These are phyloP conservation scores for Podosphaera aphanis DNA, from an alignment of 2,329 filamentous ascomycete genomes.

Conservation along the genomic window DNA sequence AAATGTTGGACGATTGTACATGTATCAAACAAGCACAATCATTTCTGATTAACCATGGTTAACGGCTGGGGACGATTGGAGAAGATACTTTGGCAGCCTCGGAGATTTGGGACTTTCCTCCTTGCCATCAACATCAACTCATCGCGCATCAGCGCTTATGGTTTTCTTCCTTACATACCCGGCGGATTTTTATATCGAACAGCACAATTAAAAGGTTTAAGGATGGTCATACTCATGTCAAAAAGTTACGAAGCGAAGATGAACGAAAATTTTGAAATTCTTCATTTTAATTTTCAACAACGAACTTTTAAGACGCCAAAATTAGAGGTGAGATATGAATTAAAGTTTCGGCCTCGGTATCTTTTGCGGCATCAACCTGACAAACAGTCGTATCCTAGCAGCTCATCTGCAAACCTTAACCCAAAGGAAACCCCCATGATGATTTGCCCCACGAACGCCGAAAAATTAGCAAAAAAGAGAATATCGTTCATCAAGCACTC, in stretches of 20 bases:
- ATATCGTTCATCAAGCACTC: constrained; percentile 21
- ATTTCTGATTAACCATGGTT: too few species aligned
- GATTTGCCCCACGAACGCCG: constrained; percentile 7
- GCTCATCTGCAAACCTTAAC: neutral
- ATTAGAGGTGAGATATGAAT: neutral
- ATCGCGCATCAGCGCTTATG: too few species aligned
- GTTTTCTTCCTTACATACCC: too few species aligned
- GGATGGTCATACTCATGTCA: too few species aligned
- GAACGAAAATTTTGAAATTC: neutral
- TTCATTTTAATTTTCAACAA: constrained; percentile 1
- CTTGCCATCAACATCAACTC: too few species aligned
- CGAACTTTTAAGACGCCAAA: neutral
- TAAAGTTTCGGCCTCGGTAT: neutral
- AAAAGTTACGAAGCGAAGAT: neutral
- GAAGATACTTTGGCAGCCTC: too few species aligned
- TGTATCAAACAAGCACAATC: too few species aligned
- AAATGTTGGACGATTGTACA: too few species aligned
- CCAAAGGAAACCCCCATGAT: neutral
- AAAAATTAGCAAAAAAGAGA: constrained; percentile 3
- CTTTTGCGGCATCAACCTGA: neutral
- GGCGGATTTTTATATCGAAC: too few species aligned
- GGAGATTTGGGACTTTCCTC: too few species aligned
- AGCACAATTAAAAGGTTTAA: too few species aligned
- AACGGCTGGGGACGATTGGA: too few species aligned
- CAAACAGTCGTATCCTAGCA: neutral